Evolutionary conservation across 2,329 filamentous ascomycete species (phyloP).

Genomic region (Furcasterigmium sp.): DNA sequence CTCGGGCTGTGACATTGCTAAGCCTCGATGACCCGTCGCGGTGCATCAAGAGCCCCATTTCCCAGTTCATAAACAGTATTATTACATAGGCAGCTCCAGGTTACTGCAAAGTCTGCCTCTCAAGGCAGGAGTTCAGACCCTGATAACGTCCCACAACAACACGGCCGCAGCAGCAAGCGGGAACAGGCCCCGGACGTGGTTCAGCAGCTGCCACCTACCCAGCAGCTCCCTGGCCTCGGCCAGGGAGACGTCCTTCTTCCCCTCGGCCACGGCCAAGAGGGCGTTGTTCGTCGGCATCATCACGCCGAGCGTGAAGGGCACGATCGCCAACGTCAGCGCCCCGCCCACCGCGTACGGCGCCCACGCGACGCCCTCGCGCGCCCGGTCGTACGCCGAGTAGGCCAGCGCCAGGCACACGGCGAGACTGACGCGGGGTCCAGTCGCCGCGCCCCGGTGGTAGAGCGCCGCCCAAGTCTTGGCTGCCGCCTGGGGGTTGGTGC

Average conservation of each 20-base stretch:
- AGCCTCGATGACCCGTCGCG: too few relatives aligned
- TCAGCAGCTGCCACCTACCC: conserved; percentile 10
- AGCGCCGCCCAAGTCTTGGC: conserved; percentile 30
- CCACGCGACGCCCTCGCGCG: conserved; percentile 22
- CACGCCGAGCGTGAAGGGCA: conserved; percentile 31
- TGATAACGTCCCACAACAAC: conserved; percentile 6
- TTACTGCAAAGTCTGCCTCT: too few relatives aligned
- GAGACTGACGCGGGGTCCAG: conserved; percentile 30
- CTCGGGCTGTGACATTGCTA: too few relatives aligned
- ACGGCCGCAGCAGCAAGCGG: conserved; percentile 7
- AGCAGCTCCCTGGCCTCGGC: conserved; percentile 8
- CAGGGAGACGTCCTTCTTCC: conserved; percentile 4
- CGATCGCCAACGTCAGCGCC: conserved; percentile 26
- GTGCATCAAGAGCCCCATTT: too few relatives aligned
- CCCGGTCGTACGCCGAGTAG: conserved; percentile 28
- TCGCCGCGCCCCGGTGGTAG: conserved; percentile 27
- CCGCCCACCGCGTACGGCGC: conserved; percentile 24
- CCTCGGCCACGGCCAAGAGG: conserved; percentile 17
- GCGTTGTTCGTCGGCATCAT: conserved; percentile 30
- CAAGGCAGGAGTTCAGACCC: too few relatives aligned
- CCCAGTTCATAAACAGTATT: too few relatives aligned
- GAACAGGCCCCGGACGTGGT: conserved; percentile 7
- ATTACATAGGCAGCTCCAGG: too few relatives aligned
- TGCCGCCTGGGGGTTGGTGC: conserved; percentile 20
- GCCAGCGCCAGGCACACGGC: conserved; percentile 25